phyloP scores from a whole-genome alignment of 176 grass and related monocot species.

The Phoenix dactylifera region DNA sequence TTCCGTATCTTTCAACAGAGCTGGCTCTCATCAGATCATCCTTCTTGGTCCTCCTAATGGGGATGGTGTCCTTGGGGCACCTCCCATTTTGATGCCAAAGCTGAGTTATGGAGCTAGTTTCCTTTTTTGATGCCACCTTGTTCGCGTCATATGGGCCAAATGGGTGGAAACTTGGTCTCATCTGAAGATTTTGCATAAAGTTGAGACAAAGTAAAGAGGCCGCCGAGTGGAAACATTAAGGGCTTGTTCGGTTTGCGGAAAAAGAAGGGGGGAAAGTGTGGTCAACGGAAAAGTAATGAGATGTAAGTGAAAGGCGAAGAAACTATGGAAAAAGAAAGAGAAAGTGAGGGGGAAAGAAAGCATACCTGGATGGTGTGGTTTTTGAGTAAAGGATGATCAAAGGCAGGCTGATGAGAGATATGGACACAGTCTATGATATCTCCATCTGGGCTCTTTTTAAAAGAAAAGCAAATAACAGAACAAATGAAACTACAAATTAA shows the following conservation, averaged over 20 bases:
- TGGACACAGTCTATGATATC: too few relatives aligned
- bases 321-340: background rate
- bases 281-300: too few relatives aligned
- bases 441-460: too few relatives aligned
- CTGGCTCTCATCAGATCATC: slow-evolving; percentile 41
- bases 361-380: too few relatives aligned
- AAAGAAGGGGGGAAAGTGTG: too few relatives aligned
- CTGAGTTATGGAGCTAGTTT: slow-evolving; percentile 29
- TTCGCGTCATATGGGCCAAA: slow-evolving; percentile 4
- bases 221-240: slow-evolving; percentile 1
- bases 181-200: background rate
- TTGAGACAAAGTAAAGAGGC: background rate
- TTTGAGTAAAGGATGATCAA: too few relatives aligned
- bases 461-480: too few relatives aligned
- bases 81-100: slow-evolving; percentile 57
- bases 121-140: slow-evolving; percentile 19
- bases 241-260: too few relatives aligned
- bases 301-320: background rate
- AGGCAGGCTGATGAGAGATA: too few relatives aligned
- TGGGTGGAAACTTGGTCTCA: slow-evolving; percentile 1
- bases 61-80: slow-evolving; percentile 18
- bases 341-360: background rate
- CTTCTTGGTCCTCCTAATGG: slow-evolving; percentile 35
- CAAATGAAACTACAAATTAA: too few relatives aligned
- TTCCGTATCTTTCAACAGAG: slow-evolving; percentile 47